Evolutionary conservation across 441 rosid genomes (phyloP), one percentile per base, ranked within the genome.

Genomic region (Croton setiger): DNA sequence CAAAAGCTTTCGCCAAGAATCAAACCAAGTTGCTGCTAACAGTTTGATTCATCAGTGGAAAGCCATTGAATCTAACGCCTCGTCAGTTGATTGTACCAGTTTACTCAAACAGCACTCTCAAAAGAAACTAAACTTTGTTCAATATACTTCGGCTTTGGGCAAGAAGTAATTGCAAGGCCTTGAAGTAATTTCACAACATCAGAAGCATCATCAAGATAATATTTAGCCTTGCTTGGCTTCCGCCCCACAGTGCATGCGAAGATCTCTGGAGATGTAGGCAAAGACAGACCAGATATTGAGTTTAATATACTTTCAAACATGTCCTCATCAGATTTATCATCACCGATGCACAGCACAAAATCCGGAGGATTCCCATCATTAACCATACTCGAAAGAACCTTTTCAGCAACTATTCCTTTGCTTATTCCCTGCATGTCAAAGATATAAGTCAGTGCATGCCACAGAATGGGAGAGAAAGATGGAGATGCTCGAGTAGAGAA

Each of bases 221-320:
- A 85, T 71, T 76, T 83, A n/a, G 89, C 89, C 69, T 77, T 83
- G 81, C 89, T 85, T 68, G 89, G 87, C 65, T 85, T 85, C 56
- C 55, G 81, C 41, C 87, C 87, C 41, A 81, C 82, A 0, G 86
- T 85, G 79, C 89, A 82, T 23, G 86, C 85, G 41, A 79, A 81
- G 51, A 85, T 81, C 70, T 83, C 85, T 0, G 85, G 84, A 69
- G 74, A 66, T 13, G 53, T 61, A 2, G 82, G 75, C 43, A 77
- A 62, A 31, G 79, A 72, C 20, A 80, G 77, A 55, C 74, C 49
- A 27, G 72, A 68, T 57, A 75, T 76, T 17, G 78, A 72, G 68
- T 76, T 76, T 18, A 72, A 66, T 70, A 85, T 81, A 70, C 81
- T 79, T 68, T 81, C 85, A 65, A 85, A 85, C 89, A 85, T 85